These are phyloP conservation scores for Corynascus novoguineensis DNA, from an alignment of 495 filamentous ascomycete species.

Conservation along the genomic window DNA sequence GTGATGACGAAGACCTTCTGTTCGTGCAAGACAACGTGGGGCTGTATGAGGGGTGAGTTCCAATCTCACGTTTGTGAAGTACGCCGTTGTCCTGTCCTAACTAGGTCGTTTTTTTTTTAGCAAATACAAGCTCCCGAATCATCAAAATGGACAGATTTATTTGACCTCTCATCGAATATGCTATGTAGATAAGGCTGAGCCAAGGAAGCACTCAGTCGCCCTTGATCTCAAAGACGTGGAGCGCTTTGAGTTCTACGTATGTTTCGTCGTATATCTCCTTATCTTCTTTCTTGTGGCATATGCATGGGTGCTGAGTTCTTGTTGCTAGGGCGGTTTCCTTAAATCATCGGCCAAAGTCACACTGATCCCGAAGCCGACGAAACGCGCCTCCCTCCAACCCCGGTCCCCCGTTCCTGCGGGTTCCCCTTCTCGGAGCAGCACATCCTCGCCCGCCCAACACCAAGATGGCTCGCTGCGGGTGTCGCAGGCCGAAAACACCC, in stretches of 20 bases:
- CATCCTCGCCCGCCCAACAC: slow-evolving; percentile 44
- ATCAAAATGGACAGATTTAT: slow-evolving; percentile 94
- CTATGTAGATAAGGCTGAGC: slow-evolving; percentile 87
- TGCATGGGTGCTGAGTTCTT: slow-evolving; percentile 15
- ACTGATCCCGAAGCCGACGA: slow-evolving; percentile 67
- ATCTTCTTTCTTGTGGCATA: no score
- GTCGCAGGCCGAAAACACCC: slow-evolving; percentile 43
- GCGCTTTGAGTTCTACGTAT: slow-evolving; percentile 82
- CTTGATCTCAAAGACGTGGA: slow-evolving; percentile 90
- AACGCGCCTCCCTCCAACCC: slow-evolving; percentile 49
- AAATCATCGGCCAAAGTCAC: slow-evolving; percentile 95
- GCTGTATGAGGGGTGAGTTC: slow-evolving; percentile 86
- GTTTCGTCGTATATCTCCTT: background rate
- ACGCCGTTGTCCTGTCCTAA: slow-evolving; percentile 10
- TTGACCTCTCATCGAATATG: slow-evolving; percentile 90
- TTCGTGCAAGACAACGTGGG: slow-evolving; percentile 98
- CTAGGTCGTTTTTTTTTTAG: slow-evolving; percentile 43
- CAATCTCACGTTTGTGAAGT: no score
- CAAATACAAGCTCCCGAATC: slow-evolving; percentile 90
- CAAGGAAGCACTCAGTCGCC: slow-evolving; percentile 76
- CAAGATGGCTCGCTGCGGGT: slow-evolving; percentile 46
- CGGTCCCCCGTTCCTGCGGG: slow-evolving; percentile 35
- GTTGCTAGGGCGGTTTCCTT: slow-evolving; percentile 75
- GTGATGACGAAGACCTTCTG: slow-evolving; percentile 82
- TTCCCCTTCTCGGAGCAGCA: slow-evolving; percentile 38